These are phyloP conservation scores for Grammothele lineata DNA, from an alignment of 768 basidiomycete genomes.

Conservation along the genomic window DNA sequence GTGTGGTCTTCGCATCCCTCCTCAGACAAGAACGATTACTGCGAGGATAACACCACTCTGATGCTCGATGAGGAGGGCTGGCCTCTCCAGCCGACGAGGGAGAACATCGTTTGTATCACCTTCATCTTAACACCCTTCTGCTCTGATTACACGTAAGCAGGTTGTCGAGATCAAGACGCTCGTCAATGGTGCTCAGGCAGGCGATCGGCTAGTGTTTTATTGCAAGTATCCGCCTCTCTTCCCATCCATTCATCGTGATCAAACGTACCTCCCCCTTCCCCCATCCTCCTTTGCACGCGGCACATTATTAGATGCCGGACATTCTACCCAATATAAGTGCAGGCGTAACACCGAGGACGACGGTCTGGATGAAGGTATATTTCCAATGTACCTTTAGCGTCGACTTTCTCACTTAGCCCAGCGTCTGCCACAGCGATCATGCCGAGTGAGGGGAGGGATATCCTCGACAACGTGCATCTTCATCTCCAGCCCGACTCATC, in stretches of 20 bases:
- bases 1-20: neutral
- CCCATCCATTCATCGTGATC: neutral
- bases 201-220: conserved; percentile 8
- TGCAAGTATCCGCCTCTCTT: conserved; percentile 7
- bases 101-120: conserved; percentile 7
- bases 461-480: conserved; percentile 21
- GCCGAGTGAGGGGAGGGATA: conserved; percentile 2
- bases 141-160: too few relatives aligned
- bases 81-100: neutral
- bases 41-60: conserved; percentile 6
- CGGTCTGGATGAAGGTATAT: conserved; percentile 20
- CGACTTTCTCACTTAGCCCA: too few relatives aligned
- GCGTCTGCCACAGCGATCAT: too few relatives aligned
- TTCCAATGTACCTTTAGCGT: too few relatives aligned
- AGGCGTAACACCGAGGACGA: conserved; percentile 14
- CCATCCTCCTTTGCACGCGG: too few relatives aligned
- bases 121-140: neutral
- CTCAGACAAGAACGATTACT: conserved; percentile 9
- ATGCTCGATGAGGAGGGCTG: conserved; percentile 10
- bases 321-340: neutral
- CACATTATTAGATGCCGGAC: neutral
- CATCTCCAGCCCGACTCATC: too few relatives aligned
- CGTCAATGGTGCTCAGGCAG: neutral
- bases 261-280: too few relatives aligned
- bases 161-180: neutral